Evolutionary conservation across 768 basidiomycete genomes (phyloP).

Genomic region (Austroboletus eburneus): DNA sequence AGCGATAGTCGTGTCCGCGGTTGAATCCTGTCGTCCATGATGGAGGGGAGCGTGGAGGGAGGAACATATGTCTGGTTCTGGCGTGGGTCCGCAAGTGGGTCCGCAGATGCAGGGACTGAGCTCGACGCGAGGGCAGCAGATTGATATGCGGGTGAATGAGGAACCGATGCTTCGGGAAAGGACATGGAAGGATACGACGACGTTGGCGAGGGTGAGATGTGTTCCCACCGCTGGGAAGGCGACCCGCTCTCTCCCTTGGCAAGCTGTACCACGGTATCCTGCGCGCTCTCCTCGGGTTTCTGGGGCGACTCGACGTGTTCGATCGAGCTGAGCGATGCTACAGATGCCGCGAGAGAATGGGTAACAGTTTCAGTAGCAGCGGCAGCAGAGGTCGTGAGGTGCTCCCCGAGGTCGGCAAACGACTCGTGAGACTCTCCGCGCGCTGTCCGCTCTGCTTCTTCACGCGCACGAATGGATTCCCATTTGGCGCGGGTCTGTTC

Average conservation of each 20-base stretch:
- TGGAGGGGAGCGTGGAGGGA: constrained; percentile 56
- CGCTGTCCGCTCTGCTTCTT: constrained; percentile 43
- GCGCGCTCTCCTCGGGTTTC: constrained; percentile 26
- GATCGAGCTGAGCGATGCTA: constrained; percentile 16
- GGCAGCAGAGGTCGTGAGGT: constrained; percentile 19
- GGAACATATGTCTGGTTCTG: constrained; percentile 23
- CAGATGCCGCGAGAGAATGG: constrained; percentile 16
- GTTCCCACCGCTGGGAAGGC: constrained; percentile 66
- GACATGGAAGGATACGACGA: constrained; percentile 79
- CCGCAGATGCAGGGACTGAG: constrained; percentile 6
- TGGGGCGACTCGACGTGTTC: constrained; percentile 17
- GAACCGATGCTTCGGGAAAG: constrained; percentile 59
- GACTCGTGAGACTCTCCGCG: constrained; percentile 20
- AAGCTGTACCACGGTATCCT: not conserved
- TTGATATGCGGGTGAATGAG: constrained; percentile 40
- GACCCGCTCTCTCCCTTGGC: constrained; percentile 18
- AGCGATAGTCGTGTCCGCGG: constrained; percentile 65
- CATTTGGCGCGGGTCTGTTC: constrained; percentile 69
- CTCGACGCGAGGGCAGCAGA: constrained; percentile 18
- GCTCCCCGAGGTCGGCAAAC: constrained; percentile 24
- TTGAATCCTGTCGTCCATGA: constrained; percentile 67
- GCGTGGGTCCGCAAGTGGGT: constrained; percentile 21
- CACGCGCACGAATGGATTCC: constrained; percentile 53
- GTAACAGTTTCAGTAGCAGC: constrained; percentile 18
- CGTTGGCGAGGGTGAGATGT: constrained; percentile 54